These are phyloP conservation scores for Fusarium sp. DNA, from an alignment of 2,329 filamentous ascomycete genomes.

Conservation along the genomic window DNA sequence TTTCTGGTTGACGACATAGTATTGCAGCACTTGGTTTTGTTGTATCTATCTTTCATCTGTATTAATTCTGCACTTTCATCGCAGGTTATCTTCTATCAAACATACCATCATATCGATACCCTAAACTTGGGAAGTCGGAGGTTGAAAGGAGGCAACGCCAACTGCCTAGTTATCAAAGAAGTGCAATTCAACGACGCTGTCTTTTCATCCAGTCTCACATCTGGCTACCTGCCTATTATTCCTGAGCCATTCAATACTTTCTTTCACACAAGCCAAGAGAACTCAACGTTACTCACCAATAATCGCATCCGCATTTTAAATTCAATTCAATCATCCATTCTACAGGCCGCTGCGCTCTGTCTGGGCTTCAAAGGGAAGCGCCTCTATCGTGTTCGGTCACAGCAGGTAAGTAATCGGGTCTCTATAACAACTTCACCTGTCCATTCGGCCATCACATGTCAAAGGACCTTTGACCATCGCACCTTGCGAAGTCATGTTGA, in stretches of 20 bases:
- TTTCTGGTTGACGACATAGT: neutral
- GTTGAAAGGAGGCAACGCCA: conserved; percentile 24
- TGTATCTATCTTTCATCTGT: neutral
- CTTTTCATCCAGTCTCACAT: neutral
- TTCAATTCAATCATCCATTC: neutral
- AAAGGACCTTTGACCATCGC: too few species aligned
- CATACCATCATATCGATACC: neutral
- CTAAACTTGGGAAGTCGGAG: neutral
- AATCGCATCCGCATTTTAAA: neutral
- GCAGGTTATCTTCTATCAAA: neutral
- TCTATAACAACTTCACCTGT: neutral
- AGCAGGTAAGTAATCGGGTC: neutral
- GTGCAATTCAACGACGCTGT: neutral
- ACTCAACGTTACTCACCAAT: neutral
- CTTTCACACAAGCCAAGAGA: neutral
- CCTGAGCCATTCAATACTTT: neutral
- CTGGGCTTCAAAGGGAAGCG: neutral
- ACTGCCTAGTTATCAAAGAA: neutral
- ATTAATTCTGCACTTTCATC: neutral
- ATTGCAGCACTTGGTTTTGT: too few species aligned
- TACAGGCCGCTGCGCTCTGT: neutral
- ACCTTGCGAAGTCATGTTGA: neutral
- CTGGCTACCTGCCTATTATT: neutral
- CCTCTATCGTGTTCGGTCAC: neutral
- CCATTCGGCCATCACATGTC: neutral